These are phyloP conservation scores for Thielaviopsis ethacetica DNA, from an alignment of 2,329 filamentous ascomycete genomes.

Conservation along the genomic window DNA sequence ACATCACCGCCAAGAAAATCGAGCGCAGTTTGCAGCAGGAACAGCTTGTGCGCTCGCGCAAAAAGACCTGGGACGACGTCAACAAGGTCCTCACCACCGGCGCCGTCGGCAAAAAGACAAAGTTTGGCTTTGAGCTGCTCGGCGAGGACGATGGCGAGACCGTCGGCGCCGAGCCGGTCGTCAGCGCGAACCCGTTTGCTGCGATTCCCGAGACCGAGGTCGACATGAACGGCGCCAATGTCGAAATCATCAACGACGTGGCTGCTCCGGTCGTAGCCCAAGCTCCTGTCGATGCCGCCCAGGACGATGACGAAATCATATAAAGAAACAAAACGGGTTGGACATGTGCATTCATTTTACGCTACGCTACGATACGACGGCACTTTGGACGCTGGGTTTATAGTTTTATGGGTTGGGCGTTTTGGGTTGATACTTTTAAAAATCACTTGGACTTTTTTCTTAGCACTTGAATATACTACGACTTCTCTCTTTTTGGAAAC, in stretches of 20 bases:
- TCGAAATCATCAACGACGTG: conserved; percentile 4
- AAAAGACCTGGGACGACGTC: conserved; percentile 41
- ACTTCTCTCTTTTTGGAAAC: not conserved
- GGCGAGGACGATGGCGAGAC: conserved; percentile 12
- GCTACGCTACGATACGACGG: not conserved
- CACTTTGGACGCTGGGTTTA: not conserved
- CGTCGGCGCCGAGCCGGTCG: not conserved
- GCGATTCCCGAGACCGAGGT: not conserved
- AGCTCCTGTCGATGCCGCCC: not conserved
- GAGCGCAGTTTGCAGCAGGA: conserved; percentile 36
- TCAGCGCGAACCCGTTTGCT: not conserved
- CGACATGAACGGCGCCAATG: not conserved
- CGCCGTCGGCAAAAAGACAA: conserved; percentile 14
- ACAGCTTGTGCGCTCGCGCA: conserved; percentile 29
- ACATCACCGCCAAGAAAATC: conserved; percentile 40
- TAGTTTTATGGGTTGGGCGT: conserved; percentile 3
- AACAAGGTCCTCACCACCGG: conserved; percentile 26
- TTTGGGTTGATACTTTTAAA: conserved; percentile 2
- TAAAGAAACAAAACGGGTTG: conserved; percentile 3
- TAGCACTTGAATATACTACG: not conserved
- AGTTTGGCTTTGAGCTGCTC: conserved; percentile 7
- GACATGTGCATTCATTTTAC: not conserved
- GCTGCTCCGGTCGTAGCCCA: not conserved
- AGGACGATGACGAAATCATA: conserved; percentile 6
- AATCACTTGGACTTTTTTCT: not conserved